Base-by-base conservation (phyloP, 768 basidiomycete species). In the Agrocybe praecox region DNA sequence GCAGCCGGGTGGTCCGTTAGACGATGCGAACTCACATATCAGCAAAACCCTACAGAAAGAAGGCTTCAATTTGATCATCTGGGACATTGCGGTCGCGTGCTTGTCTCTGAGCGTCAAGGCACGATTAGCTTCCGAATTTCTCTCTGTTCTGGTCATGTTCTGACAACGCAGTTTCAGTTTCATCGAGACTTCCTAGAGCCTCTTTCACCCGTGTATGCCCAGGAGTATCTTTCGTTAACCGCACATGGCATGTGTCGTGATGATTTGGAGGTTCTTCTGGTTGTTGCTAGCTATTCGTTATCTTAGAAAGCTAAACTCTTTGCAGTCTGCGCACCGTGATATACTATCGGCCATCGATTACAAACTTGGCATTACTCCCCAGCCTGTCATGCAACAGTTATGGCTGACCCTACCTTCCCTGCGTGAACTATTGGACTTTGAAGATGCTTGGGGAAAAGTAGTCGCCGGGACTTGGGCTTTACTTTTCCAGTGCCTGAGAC, bases 41-140 rank as follows among this genome's bases (percentile, higher is more conserved):
- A 45, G 36, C 15, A 44, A 59, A 21, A 49, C 56, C 29, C 47
- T 65, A 33, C 66, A 71, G 2, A 49, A 61, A 23, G 67, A 74
- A 24, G 74, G 75, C 15, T 59, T 63, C 49, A 55, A 73, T 36
- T 69, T 77, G n/a, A 44, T 53, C n/a, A 8, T 65, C 7, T 88
- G 87, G 87, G 81, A 86, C 61, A 67, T 81, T 6, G 84, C 82
- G 0, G 65, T 88, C 8, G 85, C 77, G 12, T 87, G 81, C 68
- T 68, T 89, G 21, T 79, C 85, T 3, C 65, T 88, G 32, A 80
- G 84, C 58, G 79, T 86, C 50, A 90, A 90, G 79, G 87, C 84
- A 10, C 23, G 49, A 42, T 40, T 18, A 52, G 33, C 53, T 33
- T 6, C 26, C 36, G 32, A 18, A 8, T 19, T n/a, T 15, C 14